Evolutionary conservation across 139 green algal species (phyloP).

Genomic region (Chlorella sp.): DNA sequence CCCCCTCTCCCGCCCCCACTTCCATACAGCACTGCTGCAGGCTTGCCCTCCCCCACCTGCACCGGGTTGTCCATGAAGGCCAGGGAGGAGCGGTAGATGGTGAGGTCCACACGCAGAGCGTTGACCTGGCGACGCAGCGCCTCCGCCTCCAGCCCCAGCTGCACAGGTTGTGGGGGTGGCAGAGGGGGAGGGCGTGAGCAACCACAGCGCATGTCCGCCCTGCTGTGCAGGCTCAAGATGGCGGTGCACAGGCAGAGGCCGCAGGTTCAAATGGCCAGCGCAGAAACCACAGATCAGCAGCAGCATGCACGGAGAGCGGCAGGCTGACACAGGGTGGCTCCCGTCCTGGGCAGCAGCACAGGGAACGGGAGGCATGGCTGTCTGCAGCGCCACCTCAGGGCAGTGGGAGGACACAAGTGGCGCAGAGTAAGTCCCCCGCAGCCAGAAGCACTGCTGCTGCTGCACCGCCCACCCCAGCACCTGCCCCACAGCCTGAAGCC

Average conservation of each 20-base stretch:
- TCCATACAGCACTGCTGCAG: neutral
- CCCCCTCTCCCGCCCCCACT: neutral
- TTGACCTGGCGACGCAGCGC: slow-evolving; percentile 4
- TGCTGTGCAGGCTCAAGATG: too few relatives aligned
- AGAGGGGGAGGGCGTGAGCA: neutral
- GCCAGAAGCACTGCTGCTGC: too few relatives aligned
- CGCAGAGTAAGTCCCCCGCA: too few relatives aligned
- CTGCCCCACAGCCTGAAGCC: too few relatives aligned
- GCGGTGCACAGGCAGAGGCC: neutral
- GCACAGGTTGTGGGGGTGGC: neutral
- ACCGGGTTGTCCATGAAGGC: slow-evolving; percentile 25
- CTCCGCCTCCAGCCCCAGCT: slow-evolving; percentile 27
- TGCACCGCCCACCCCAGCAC: too few relatives aligned
- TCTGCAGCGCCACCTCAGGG: too few relatives aligned
- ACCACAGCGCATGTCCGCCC: too few relatives aligned
- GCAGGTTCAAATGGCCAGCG: too few relatives aligned
- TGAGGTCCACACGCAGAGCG: slow-evolving; percentile 7
- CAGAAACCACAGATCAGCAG: too few relatives aligned
- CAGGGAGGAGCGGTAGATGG: slow-evolving; percentile 33
- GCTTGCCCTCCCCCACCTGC: neutral
- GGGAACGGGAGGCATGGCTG: too few relatives aligned
- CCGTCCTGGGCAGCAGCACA: too few relatives aligned
- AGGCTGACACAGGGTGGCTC: neutral
- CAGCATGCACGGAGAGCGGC: neutral
- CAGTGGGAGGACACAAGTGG: too few relatives aligned